These are phyloP conservation scores for Endoconidiophora polonica DNA, from an alignment of 2,329 filamentous ascomycete species.

Conservation along the genomic window DNA sequence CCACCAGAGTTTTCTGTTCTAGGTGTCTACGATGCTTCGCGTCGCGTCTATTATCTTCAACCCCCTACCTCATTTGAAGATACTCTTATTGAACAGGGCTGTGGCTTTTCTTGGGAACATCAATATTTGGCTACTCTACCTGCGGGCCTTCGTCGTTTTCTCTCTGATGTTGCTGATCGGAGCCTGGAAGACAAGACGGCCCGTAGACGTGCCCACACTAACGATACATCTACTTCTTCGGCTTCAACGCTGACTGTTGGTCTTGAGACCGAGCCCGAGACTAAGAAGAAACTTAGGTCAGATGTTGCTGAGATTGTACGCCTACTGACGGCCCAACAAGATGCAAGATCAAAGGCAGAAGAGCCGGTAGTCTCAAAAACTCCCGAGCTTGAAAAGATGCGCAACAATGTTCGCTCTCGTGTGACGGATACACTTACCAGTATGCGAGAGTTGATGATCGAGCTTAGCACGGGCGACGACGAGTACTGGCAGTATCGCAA, in stretches of 20 bases:
- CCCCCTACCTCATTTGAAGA: slow-evolving; percentile 11
- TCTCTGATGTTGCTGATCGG: slow-evolving; percentile 4
- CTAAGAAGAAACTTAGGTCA: slow-evolving; percentile 11
- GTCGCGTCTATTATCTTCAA: slow-evolving; percentile 12
- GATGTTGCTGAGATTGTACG: slow-evolving; percentile 11
- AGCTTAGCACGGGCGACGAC: background rate
- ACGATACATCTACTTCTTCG: background rate
- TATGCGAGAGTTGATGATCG: slow-evolving; percentile 4
- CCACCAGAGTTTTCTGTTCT: slow-evolving; percentile 9
- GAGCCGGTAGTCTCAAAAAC: background rate
- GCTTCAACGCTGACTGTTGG: slow-evolving; percentile 1
- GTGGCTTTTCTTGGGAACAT: background rate
- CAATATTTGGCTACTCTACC: slow-evolving; percentile 4
- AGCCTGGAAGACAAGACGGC: no score
- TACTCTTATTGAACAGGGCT: background rate
- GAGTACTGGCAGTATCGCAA: background rate
- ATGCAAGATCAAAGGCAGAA: slow-evolving; percentile 4
- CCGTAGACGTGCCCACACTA: background rate
- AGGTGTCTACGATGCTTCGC: slow-evolving; percentile 12
- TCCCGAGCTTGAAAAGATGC: slow-evolving; percentile 5
- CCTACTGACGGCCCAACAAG: slow-evolving; percentile 8
- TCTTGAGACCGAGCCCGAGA: slow-evolving; percentile 12
- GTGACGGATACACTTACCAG: slow-evolving; percentile 1
- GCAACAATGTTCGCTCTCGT: slow-evolving; percentile 1
- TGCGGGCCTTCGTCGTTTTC: slow-evolving; percentile 12